Evolutionary conservation across 1,284 basidiomycete genomes (phyloP).

Genomic region (Moniliella sp.): DNA sequence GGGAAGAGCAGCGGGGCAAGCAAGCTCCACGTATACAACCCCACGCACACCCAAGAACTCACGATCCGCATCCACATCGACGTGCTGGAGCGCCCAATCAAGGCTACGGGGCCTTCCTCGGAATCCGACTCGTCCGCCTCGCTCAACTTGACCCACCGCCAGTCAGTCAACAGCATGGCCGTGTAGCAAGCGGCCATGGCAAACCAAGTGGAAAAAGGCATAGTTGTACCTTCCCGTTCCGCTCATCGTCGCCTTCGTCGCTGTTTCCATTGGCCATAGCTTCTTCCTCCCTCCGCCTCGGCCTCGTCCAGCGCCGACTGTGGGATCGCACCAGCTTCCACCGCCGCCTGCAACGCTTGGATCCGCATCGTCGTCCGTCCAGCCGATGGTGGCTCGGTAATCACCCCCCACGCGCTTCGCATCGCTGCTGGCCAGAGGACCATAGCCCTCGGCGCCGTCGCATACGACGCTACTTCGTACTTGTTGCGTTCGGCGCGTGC

Average conservation of each 20-base stretch:
- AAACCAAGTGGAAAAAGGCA: conserved; percentile 94
- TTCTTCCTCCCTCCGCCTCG: conserved; percentile 42
- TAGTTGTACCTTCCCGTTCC: conserved; percentile 92
- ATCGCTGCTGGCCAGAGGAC: conserved; percentile 45
- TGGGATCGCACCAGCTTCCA: conserved; percentile 82
- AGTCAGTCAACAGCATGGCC: conserved; percentile 91
- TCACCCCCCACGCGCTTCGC: conserved; percentile 33
- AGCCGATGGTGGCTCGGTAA: conserved; percentile 57
- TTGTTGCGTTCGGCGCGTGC: conserved; percentile 39
- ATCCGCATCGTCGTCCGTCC: conserved; percentile 76
- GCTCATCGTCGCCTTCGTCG: conserved; percentile 70
- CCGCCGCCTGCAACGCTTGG: conserved; percentile 79
- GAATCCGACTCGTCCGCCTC: conserved; percentile 25
- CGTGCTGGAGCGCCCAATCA: conserved; percentile 77
- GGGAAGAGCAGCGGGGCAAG: conserved; percentile 70
- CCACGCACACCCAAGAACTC: conserved; percentile 56
- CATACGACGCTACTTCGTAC: neutral
- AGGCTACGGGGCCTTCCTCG: conserved; percentile 51
- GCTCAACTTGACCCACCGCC: conserved; percentile 38
- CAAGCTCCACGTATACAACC: conserved; percentile 24
- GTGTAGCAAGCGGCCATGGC: conserved; percentile 91
- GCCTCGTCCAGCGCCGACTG: conserved; percentile 67
- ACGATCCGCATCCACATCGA: conserved; percentile 99
- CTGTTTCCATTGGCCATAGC: conserved; percentile 39
- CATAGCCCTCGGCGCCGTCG: conserved; percentile 14